These are phyloP conservation scores for Colletotrichum plurivorum DNA, from an alignment of 2,329 filamentous ascomycete genomes.

Conservation along the genomic window DNA sequence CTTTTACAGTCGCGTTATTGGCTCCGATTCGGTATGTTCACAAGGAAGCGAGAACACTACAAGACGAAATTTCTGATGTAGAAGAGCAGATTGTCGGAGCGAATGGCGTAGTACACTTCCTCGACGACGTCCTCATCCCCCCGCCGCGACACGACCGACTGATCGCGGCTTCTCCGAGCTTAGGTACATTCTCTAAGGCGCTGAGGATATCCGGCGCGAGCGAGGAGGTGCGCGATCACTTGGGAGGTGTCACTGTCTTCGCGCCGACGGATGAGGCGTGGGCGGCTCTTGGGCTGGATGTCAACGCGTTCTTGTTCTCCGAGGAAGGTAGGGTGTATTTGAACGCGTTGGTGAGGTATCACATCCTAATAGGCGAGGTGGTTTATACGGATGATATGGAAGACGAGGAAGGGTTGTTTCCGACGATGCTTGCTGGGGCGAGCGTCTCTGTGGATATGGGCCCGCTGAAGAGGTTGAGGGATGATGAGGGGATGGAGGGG, in stretches of 20 bases:
- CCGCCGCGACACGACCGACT: conserved; percentile 29
- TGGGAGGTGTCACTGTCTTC: conserved; percentile 14
- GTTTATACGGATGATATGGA: conserved; percentile 5
- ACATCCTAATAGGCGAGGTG: not conserved
- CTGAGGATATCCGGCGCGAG: not conserved
- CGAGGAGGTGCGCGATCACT: not conserved
- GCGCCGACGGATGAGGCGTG: conserved; percentile 27
- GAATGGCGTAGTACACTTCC: conserved; percentile 24
- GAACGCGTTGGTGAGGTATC: conserved; percentile 24
- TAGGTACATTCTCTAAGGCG: conserved; percentile 19
- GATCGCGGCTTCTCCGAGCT: conserved; percentile 11
- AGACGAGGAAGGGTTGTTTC: not conserved
- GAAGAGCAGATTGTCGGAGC: not conserved
- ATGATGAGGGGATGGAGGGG: not conserved
- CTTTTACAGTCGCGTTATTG: conserved; percentile 20
- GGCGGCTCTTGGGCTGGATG: not conserved
- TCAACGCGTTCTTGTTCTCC: conserved; percentile 9
- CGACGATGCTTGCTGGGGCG: conserved; percentile 1
- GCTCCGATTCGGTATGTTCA: conserved; percentile 6
- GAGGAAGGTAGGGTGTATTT: not conserved
- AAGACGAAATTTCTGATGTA: too few species aligned
- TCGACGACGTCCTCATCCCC: conserved; percentile 35
- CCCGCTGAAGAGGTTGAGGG: not conserved
- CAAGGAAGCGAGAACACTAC: too few species aligned
- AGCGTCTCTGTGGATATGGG: not conserved